Conservation (phyloP, 257 asterid genomes). For the Nicotiana paniculata region DNA sequence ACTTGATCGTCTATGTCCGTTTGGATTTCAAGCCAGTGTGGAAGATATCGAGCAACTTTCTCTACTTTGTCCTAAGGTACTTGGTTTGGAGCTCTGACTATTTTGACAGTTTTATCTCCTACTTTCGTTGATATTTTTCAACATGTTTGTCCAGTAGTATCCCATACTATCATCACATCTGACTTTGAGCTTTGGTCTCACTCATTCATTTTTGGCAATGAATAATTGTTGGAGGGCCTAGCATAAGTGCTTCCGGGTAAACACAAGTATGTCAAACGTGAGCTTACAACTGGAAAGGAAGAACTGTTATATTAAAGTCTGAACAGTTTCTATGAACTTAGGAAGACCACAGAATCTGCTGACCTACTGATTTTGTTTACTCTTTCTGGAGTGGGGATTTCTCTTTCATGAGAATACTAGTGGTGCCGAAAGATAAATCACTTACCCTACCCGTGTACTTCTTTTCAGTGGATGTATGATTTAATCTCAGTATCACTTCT, state of each 20-base stretch:
- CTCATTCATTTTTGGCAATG: neutral
- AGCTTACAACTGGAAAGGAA: neutral
- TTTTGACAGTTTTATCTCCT: neutral
- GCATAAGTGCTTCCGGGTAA: neutral
- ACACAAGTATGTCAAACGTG: neutral
- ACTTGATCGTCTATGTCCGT: conserved; percentile 40
- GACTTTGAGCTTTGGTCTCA: neutral
- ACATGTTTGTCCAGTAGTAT: neutral
- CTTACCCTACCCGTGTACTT: neutral
- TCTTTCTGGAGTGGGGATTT: neutral
- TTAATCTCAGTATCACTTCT: neutral
- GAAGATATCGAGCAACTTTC: conserved; percentile 58
- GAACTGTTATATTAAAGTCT: neutral
- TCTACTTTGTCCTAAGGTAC: conserved; percentile 72
- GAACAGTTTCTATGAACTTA: neutral
- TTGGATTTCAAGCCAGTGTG: conserved; percentile 38
- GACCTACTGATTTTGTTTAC: neutral
- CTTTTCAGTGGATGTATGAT: neutral
- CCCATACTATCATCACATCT: neutral
- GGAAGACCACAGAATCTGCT: neutral
- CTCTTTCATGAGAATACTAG: neutral
- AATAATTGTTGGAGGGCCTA: neutral
- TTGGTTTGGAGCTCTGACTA: conserved; percentile 8
- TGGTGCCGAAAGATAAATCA: neutral
- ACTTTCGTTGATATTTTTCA: neutral